Base-by-base conservation (phyloP, 108 stramenopile genomes). In the Skeletonema tropicum region DNA sequence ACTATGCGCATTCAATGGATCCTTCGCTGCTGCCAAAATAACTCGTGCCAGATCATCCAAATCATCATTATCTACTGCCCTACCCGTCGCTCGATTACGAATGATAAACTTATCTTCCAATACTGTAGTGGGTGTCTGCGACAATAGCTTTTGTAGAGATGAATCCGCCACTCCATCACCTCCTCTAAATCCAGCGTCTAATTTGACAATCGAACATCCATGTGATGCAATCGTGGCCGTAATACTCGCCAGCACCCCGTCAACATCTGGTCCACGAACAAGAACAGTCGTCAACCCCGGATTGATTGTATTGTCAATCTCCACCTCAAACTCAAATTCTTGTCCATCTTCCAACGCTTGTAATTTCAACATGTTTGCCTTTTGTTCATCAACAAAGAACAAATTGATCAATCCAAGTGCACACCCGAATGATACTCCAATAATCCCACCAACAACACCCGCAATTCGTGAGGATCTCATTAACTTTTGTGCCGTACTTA, bases 201-300 rank as follows among this genome's bases (percentile, higher is more conserved):
- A 70, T 46, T 91, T 88, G 2, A 88, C 82, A 49, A 91, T 68
- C 0, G 85, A 85, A 62, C 83, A 89, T 31, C 88, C 88, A 30
- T 39, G 55, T 35, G 59, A 70, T 2, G 87, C 72, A 66, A 92
- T 68, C 4, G 79, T 71, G 0, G 89, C 83, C 2, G 88, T 88
- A 65, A 92, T 85, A 32, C 76, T 76, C 13, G 91, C 91, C 66
- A 92, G 66, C 0, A 92, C 68, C 14, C 91, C 91, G 66, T 89
- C 89, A 12, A 88, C 70, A 80, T 92, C 89, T 0, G 91, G 91
- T 23, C 91, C 91, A 38, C 79, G 57, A 12, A 90, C 86, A 36
- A 67, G 80, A 6, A 92, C 57, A 0, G 78, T 79, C 0, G 90
- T 89, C n/a, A 78, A 85, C 0, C 75, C 75, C 21, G 80, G 80